phyloP scores from a whole-genome alignment of 352 stramenopile genomes.

The Pythium folliculosum region DNA sequence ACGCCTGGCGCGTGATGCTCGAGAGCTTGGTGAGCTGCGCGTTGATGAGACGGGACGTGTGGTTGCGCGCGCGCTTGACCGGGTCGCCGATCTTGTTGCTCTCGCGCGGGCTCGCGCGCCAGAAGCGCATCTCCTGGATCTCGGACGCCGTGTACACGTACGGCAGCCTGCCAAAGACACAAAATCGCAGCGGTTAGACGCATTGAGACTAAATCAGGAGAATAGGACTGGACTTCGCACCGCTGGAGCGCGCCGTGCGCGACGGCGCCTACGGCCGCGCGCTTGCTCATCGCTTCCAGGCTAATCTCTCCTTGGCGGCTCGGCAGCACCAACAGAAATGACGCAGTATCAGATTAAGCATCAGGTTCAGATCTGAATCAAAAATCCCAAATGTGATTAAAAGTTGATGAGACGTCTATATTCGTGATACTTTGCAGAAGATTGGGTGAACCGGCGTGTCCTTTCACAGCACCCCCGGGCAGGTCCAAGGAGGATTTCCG shows the following conservation, averaged over 20 bases:
- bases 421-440: constrained; percentile 3
- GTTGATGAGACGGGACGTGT: constrained; percentile 82
- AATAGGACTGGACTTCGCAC: constrained; percentile 13
- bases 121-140: constrained; percentile 90
- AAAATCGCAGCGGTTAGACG: constrained; percentile 2
- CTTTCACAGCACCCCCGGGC: constrained; percentile 14
- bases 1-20: constrained; percentile 65
- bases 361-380: constrained; percentile 2
- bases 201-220: not conserved
- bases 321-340: not conserved
- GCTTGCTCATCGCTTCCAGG: constrained; percentile 18
- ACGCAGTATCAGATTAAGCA: not conserved
- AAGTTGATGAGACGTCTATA: not conserved
- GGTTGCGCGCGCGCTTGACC: constrained; percentile 81
- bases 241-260: constrained; percentile 71
- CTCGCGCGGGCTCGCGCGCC: constrained; percentile 65
- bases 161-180: constrained; percentile 44
- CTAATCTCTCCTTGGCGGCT: not conserved
- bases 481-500: not conserved
- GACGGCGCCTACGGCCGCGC: constrained; percentile 25
- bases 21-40: constrained; percentile 76
- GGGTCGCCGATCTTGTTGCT: constrained; percentile 80
- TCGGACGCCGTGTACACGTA: constrained; percentile 81
- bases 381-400: not conserved
- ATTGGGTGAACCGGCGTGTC: constrained; percentile 24